Percentiles rank a stretch among this genome's conserved stretches.
Conservation (phyloP, 768 basidiomycete genomes). For the Termitomyces sp. region DNA sequence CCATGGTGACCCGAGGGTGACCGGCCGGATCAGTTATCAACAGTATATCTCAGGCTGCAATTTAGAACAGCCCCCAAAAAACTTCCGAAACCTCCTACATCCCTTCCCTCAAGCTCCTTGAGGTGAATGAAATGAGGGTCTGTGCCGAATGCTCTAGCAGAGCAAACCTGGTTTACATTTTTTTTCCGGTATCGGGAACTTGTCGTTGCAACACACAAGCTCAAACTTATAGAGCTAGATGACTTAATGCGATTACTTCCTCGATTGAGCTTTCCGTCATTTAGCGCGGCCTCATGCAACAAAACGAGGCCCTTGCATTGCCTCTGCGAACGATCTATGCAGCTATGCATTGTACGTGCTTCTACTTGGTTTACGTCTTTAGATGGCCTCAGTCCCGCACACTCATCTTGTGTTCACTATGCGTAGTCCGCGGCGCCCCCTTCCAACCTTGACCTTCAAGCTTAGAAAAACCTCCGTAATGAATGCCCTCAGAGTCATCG, state of each 20-base stretch:
- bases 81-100: background rate
- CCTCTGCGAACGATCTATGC: background rate
- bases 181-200: background rate
- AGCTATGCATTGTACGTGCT: background rate
- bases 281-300: slow-evolving; percentile 1
- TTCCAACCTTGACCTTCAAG: background rate
- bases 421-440: background rate
- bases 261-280: background rate
- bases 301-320: background rate
- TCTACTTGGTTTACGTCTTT: slow-evolving; percentile 3
- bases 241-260: background rate
- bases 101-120: too few relatives aligned
- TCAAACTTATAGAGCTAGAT: background rate
- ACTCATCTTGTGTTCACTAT: background rate
- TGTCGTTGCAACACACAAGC: background rate
- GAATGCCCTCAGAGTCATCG: background rate
- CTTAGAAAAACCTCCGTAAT: background rate
- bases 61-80: background rate
- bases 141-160: background rate
- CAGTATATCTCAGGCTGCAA: too few relatives aligned
- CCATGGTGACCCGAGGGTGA: background rate
- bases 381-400: background rate
- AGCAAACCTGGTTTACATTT: background rate
- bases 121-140: background rate
- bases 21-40: background rate